Evolutionary conservation across 1,284 basidiomycete species (phyloP).

Genomic region (Papiliotrema terrestris): DNA sequence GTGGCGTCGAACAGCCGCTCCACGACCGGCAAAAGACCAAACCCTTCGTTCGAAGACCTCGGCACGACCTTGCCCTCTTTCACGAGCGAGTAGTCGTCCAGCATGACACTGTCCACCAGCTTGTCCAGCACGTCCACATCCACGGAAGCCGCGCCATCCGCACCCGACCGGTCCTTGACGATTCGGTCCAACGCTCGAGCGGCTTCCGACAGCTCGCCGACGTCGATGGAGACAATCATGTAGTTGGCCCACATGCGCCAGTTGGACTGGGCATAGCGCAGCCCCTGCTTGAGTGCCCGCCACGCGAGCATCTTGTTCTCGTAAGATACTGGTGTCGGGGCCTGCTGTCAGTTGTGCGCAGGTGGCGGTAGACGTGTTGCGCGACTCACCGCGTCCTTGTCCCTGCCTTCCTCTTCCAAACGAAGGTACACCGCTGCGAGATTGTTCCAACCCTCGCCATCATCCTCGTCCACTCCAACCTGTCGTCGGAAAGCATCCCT

Average conservation of each 20-base stretch:
- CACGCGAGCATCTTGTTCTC: slow-evolving; percentile 81
- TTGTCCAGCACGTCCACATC: slow-evolving; percentile 85
- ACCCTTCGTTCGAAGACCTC: slow-evolving; percentile 60
- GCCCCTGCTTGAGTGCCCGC: slow-evolving; percentile 86
- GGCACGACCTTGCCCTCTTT: slow-evolving; percentile 35
- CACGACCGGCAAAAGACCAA: slow-evolving; percentile 63
- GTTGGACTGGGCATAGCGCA: slow-evolving; percentile 79
- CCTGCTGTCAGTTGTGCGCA: slow-evolving; percentile 1
- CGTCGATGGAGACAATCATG: slow-evolving; percentile 89
- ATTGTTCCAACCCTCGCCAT: slow-evolving; percentile 98
- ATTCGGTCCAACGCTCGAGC: slow-evolving; percentile 77
- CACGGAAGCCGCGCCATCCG: slow-evolving; percentile 60
- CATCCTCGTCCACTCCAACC: slow-evolving; percentile 88
- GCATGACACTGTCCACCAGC: slow-evolving; percentile 78
- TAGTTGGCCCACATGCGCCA: slow-evolving; percentile 99
- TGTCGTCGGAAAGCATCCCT: slow-evolving; percentile 80
- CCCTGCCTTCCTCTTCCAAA: slow-evolving; percentile 55
- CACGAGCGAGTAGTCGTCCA: slow-evolving; percentile 51
- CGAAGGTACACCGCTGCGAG: slow-evolving; percentile 91
- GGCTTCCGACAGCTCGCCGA: slow-evolving; percentile 86
- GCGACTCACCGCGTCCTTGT: slow-evolving; percentile 8
- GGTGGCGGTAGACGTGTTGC: background rate
- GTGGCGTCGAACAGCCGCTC: slow-evolving; percentile 65
- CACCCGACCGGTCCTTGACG: slow-evolving; percentile 67
- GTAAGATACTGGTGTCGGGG: slow-evolving; percentile 40